Evolutionary conservation across 768 basidiomycete species (phyloP), one percentile per base, ranked within the genome.

Genomic region (Suillus brevipes): DNA sequence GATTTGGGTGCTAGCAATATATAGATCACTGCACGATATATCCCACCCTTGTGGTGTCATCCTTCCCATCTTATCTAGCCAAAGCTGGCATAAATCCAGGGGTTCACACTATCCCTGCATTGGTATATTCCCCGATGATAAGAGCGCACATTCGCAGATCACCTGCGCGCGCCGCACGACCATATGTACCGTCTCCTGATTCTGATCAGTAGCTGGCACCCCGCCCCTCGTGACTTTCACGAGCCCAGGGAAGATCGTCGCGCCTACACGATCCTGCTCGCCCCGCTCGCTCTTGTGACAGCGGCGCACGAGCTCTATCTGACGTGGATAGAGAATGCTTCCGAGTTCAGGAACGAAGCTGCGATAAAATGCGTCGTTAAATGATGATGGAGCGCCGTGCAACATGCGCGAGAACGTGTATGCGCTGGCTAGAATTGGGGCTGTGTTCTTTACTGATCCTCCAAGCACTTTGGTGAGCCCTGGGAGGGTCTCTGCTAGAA

Each of bases 321-420:
- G 90, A 42, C 85, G 79, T 9, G 94, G 88, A 67, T 85, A 85
- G n/a, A 95, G 81, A 7, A 83, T 81, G 70, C 86, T 89, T 6
- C 88, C 90, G 20, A 95, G 77, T 71, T 95, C 93, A 4, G 93
- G 93, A 10, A 94, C 90, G 70, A 95, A 95, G 0, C 91, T 89
- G 34, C 91, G 87, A 73, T 94, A 95, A 73, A 94, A 95, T 1
- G 89, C 87, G 70, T 94, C 92, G 4, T 74, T 67, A 14, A 75
- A 72, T 45, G 79, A 78, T 12, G 86, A 82, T 34, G 82, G 82
- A 14, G 90, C 84, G 50, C 90, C 84, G 70, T 95, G 94, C 31
- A 95, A 83, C 91, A 94, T 94, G 67, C 93, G 88, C 53, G 90
- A 91, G 77, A 95, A 95, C 25, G 83, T 75, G 74, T 91, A 89